Conservation (phyloP, 2,329 filamentous ascomycete genomes). For the Camillea tinctor region DNA sequence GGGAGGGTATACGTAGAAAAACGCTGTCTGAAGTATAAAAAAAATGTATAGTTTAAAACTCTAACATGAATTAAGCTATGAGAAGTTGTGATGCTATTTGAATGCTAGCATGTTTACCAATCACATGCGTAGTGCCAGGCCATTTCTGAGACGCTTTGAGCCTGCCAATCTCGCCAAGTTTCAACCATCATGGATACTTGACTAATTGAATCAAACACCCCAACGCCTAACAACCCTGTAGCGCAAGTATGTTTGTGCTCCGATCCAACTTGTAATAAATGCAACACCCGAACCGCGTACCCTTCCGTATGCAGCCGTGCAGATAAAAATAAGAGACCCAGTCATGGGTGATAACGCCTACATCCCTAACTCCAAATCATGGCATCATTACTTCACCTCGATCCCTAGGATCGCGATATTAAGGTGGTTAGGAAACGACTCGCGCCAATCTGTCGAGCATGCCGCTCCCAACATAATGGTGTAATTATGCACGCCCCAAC, state of each 20-base stretch:
- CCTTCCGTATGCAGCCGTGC: neutral
- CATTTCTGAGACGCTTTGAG: neutral
- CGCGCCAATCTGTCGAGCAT: neutral
- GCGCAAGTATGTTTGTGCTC: neutral
- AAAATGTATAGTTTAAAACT: neutral
- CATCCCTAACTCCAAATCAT: neutral
- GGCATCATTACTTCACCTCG: neutral
- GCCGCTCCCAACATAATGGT: neutral
- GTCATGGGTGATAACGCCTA: neutral
- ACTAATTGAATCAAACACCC: neutral
- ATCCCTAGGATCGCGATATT: neutral
- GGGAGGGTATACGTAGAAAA: constrained; percentile 15
- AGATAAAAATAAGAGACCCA: neutral
- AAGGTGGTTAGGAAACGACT: neutral
- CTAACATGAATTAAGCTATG: neutral
- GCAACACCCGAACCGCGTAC: neutral
- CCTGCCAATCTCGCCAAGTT: neutral
- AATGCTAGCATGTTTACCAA: neutral
- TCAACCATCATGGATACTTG: neutral
- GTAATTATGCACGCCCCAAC: neutral
- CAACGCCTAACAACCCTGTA: neutral
- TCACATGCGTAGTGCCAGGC: neutral
- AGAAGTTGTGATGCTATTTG: neutral
- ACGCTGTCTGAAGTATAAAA: constrained; percentile 15
- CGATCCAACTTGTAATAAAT: neutral